Base-by-base conservation (phyloP, 805 yeast genomes). In the Ogataea dorogensis region DNA sequence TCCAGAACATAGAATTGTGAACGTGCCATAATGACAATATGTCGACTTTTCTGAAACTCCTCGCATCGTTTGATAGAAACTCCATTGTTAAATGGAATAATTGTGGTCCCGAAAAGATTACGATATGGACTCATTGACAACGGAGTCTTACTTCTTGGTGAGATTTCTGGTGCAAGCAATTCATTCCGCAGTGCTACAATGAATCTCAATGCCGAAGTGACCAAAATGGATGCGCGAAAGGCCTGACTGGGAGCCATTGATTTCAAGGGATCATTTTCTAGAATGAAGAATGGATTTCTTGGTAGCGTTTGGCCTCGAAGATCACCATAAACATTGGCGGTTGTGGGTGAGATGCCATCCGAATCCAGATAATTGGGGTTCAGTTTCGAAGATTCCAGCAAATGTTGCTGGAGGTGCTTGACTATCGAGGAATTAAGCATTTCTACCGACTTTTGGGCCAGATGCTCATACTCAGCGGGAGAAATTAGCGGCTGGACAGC, bases 221-320 rank as follows among this genome's bases (percentile, higher is more conserved):
- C 69, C 44, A 84, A 60, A 17, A 74, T 79, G 2, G 89, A 77
- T 7, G 89, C 80, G 23, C 91, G 58, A 43, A 77, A 81, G 8
- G 76, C 65, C 60, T 84, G 94, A 33, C 73, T 65, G 11, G 86
- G 84, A 9, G 68, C 59, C 36, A 63, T 70, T 40, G 71, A 73
- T 12, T 76, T 68, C 43, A 77, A 68, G 1, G 91, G 89, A 46
- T 84, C 94, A 52, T 82, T 82, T 45, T 82, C 87, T 12, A 84
- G 58, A 8, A 84, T 73, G 46, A 84, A 68, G 50, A 81, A 83
- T 1, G 94, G 94, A 54, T 83, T 84, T 43, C 91, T 65, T 5
- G 94, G 94, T 27, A 84, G 62, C 1, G 80, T 74, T 44, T 79
- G 82, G 14, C 84, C 83, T 32, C 79, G 66, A 18, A 77, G 62